Base-by-base conservation (phyloP, 2,329 filamentous ascomycete species). In the Exophiala lecanii-corni region DNA sequence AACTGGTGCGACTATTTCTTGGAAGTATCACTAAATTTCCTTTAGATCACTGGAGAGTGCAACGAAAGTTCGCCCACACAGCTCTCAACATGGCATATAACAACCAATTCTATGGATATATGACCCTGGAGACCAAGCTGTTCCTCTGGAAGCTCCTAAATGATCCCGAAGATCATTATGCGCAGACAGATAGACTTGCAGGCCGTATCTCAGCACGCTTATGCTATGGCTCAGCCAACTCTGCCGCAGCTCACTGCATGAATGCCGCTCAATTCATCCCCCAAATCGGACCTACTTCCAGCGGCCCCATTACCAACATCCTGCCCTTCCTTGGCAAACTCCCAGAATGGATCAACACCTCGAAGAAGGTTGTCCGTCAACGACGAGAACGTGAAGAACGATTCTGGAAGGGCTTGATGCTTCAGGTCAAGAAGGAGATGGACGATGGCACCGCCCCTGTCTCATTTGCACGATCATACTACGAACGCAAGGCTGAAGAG, bases 31-130 rank as follows among this genome's bases (percentile, higher is more conserved):
- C n/a, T n/a, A n/a, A n/a, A n/a, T n/a, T n/a, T n/a, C n/a, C n/a
- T n/a, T n/a, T 31, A 41, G 46, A 49, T 20, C 42, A 49, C 19
- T 49, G 46, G 46, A 41, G 45, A 16, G 39, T 38, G 26, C 49
- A 51, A 38, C 33, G 49, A 16, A 45, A 45, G 20, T 51, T 51
- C 28, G 46, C 42, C 9, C 45, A 49, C 17, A 45, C 45, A 15
- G 28, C 44, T 15, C 30, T 51, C 12, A 46, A 37, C 17, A 28
- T 32, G 6, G 41, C 46, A 2, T 39, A 43, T 31, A 44, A 45
- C 23, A 39, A 39, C 17, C 31, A 41, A 19, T 51, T 49, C 20
- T 44, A 49, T 23, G 42, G 39, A 13, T 39, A 43, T 23, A 41
- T 47, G 3, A 30, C 36, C 15, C 28, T 31, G 19, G 49, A 51